Base-by-base conservation (phyloP, 2,329 filamentous ascomycete genomes). In the Fusarium sp. region DNA sequence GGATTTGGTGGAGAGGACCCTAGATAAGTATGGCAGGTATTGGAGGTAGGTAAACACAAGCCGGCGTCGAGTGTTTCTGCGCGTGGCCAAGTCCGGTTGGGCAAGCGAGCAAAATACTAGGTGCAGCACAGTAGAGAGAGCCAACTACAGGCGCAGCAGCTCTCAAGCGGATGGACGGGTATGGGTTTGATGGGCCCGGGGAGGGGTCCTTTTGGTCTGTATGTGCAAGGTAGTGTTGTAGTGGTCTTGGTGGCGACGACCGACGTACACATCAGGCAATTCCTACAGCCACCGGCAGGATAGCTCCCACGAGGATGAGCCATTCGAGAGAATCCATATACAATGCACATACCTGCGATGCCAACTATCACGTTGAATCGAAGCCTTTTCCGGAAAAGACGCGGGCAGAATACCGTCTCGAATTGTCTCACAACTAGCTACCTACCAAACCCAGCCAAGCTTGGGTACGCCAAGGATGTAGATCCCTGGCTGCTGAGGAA, bases 31-130 rank as follows among this genome's bases (percentile, higher is more conserved):
- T 60, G 50, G 32, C 63, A 64, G 34, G 54, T 62, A 48, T 16
- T 48, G 43, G 23, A 48, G 45, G 45, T 50, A 64, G 34, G 54
- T 62, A 62, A 67, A 71, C 67, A 65, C 45, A 45, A 37, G 20
- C 52, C 41, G 57, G 34, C 39, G 54, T 48, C 57, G 64, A 63
- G 45, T 45, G 54, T 64, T 30, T 64, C 43, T 75, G 65, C 70
- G 68, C 67, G 76, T 74, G 76, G 74, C 74, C 72, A 63, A 74
- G 72, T 71, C 68, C 61, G 76, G 74, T 70, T 77, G 72, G 73
- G 65, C 52, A 65, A 59, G 61, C 61, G 61, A 65, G 34, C 18
- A 59, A 23, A 52, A 50, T 27, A 50, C 48, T 63, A 34, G 50
- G 27, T 54, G 50, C 50, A 54, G 27, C 27, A 14, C 50, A 54